Evolutionary conservation across 176 grass and related monocot species (phyloP).

Genomic region (Bolboschoenus planiculmis): DNA sequence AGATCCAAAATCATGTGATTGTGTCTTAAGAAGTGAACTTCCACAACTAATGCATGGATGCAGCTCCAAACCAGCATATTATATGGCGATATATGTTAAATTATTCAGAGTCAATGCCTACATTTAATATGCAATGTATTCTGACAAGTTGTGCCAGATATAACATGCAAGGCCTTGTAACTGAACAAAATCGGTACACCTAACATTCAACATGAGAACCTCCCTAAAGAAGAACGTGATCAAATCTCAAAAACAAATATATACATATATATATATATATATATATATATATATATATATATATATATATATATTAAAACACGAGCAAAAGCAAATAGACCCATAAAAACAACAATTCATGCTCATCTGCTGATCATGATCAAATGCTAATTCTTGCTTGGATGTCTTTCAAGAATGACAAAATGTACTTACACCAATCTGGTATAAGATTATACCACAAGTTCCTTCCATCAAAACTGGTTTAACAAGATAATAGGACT

Average conservation of each 20-base stretch:
- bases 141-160: constrained; percentile 2
- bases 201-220: not conserved
- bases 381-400: not conserved
- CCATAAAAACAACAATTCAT: not conserved
- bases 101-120: not conserved
- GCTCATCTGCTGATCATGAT: not conserved
- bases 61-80: not conserved
- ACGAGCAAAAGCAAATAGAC: not conserved
- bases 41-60: not conserved
- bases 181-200: not conserved
- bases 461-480: not conserved
- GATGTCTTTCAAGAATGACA: not conserved
- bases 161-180: constrained; percentile 10
- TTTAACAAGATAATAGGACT: not conserved
- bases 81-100: not conserved
- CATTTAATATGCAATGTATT: not conserved
- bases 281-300: no score
- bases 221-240: not conserved
- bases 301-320: not conserved
- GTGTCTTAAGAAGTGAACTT: not conserved
- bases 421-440: not conserved
- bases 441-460: not conserved
- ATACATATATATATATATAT: no score
- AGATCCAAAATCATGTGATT: constrained; percentile 10
- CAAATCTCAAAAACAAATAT: not conserved